Percentiles rank a stretch among this genome's conserved stretches.
Conservation (phyloP, 257 asterid species). For the Cordia subcordata region DNA sequence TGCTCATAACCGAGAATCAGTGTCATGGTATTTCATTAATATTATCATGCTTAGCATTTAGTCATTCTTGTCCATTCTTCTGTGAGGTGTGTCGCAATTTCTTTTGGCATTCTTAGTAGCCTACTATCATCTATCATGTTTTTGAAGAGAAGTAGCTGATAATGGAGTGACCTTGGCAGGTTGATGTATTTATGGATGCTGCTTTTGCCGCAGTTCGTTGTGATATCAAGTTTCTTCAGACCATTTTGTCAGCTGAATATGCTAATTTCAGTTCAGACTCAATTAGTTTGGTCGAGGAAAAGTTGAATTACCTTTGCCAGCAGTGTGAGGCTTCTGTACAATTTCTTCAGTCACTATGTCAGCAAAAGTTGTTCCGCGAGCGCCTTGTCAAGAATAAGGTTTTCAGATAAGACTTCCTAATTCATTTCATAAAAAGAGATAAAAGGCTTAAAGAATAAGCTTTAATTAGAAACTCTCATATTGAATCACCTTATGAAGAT, state of each 20-base stretch:
- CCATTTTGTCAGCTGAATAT: slow-evolving; percentile 54
- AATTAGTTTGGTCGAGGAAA: slow-evolving; percentile 55
- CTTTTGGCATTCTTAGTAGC: not conserved
- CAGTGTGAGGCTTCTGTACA: slow-evolving; percentile 95
- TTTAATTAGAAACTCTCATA: too few relatives aligned
- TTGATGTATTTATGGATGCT: slow-evolving; percentile 78
- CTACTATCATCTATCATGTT: not conserved
- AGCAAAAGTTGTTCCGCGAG: slow-evolving; percentile 81
- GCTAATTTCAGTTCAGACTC: slow-evolving; percentile 38
- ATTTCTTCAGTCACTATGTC: slow-evolving; percentile 81
- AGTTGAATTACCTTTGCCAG: slow-evolving; percentile 79
- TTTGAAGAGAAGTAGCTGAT: slow-evolving; percentile 6
- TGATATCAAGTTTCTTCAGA: slow-evolving; percentile 69
- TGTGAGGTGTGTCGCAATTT: not conserved
- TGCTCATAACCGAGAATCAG: not conserved
- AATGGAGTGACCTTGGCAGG: slow-evolving; percentile 51
- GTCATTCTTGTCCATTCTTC: too few relatives aligned
- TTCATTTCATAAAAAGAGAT: slow-evolving; percentile 5
- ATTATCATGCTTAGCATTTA: not conserved
- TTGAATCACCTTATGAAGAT: too few relatives aligned
- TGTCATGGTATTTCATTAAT: not conserved
- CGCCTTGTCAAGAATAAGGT: slow-evolving; percentile 90
- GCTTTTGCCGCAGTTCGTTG: slow-evolving; percentile 73
- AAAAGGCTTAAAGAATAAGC: not conserved
- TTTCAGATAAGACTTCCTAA: slow-evolving; percentile 15